Conservation (phyloP, 2,329 filamentous ascomycete genomes). For the Zelopaecilomyces penicillatus region DNA sequence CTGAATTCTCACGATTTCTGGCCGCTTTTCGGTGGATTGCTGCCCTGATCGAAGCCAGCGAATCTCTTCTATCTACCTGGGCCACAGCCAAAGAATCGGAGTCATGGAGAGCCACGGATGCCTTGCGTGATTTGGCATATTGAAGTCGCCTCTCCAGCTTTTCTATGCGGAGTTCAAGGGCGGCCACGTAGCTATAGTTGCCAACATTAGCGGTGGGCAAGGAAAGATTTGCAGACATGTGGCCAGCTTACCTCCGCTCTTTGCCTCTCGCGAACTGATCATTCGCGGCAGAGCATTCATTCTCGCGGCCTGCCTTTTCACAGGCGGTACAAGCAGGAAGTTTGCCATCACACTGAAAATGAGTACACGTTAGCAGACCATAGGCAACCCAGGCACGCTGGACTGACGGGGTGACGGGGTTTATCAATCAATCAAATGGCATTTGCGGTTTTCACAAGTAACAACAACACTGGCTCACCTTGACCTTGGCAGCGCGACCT, state of each 20-base stretch:
- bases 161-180: slow-evolving; percentile 84
- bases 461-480: slow-evolving; percentile 38
- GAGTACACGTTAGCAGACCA: not conserved
- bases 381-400: not conserved
- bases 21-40: slow-evolving; percentile 58
- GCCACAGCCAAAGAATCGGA: slow-evolving; percentile 32
- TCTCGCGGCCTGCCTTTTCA: slow-evolving; percentile 78
- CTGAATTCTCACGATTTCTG: slow-evolving; percentile 64
- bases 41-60: slow-evolving; percentile 51
- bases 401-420: not conserved
- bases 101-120: slow-evolving; percentile 59
- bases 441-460: not conserved
- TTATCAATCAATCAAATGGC: not conserved
- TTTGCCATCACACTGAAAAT: slow-evolving; percentile 75
- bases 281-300: slow-evolving; percentile 86
- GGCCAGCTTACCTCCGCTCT: slow-evolving; percentile 61
- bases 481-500: slow-evolving; percentile 86
- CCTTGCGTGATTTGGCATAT: slow-evolving; percentile 62
- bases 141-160: slow-evolving; percentile 72
- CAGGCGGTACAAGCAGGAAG: slow-evolving; percentile 91
- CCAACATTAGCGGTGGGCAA: not conserved
- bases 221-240: slow-evolving; percentile 1
- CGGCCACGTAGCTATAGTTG: slow-evolving; percentile 69
- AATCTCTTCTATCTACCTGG: slow-evolving; percentile 53
- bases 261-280: slow-evolving; percentile 95